Conservation (phyloP, 129 eudicot species). For the Artemisia tridentata region DNA sequence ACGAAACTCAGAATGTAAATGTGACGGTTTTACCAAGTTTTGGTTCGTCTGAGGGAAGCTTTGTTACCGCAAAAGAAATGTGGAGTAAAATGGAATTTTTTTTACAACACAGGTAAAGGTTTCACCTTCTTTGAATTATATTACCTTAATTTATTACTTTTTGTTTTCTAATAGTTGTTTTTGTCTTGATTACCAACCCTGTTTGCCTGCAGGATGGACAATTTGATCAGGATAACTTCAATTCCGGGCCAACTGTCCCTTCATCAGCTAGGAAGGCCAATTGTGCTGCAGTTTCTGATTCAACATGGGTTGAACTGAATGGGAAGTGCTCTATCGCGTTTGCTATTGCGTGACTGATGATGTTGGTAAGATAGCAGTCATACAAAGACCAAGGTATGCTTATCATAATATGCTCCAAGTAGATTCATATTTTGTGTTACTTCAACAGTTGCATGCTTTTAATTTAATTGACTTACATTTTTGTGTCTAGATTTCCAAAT, state of each 20-base stretch:
- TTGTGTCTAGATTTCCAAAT: too few relatives aligned
- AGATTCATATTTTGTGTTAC: too few relatives aligned
- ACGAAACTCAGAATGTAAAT: slow-evolving; percentile 95
- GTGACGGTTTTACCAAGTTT: slow-evolving; percentile 88
- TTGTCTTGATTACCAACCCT: background rate
- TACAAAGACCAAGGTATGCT: too few relatives aligned
- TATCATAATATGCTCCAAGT: too few relatives aligned
- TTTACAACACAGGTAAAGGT: slow-evolving; percentile 58
- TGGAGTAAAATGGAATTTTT: slow-evolving; percentile 97
- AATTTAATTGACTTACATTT: too few relatives aligned
- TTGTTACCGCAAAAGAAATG: slow-evolving; percentile 84
- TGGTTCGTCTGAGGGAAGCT: slow-evolving; percentile 81
- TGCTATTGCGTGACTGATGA: slow-evolving; percentile 86
- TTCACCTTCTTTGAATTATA: background rate
- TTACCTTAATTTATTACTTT: background rate
- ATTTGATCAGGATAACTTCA: slow-evolving; percentile 71
- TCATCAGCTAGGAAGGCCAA: slow-evolving; percentile 93
- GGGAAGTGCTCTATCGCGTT: slow-evolving; percentile 96
- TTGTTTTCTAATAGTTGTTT: background rate
- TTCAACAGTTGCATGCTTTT: too few relatives aligned
- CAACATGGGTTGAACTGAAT: slow-evolving; percentile 96
- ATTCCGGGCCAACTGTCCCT: slow-evolving; percentile 68
- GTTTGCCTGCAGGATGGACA: slow-evolving; percentile 70
- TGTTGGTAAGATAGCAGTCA: too few relatives aligned
- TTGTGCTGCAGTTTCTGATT: slow-evolving; percentile 95